Evolutionary conservation across 352 stramenopile species (phyloP), one percentile per base, ranked within the genome.

Genomic region (Globisporangium emineosum): DNA sequence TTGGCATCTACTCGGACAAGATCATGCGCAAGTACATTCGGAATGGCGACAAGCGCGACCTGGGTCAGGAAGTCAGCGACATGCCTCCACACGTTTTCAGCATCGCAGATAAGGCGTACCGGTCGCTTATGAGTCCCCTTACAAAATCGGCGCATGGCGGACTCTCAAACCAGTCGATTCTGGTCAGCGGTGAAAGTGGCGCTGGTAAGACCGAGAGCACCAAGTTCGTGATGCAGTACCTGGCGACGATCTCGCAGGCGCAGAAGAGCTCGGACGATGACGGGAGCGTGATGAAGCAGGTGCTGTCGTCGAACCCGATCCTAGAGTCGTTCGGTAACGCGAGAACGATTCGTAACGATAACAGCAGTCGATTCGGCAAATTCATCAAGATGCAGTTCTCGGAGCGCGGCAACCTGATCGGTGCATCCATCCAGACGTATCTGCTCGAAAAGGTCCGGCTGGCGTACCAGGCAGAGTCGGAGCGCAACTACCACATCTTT

Each of bases 291-390:
- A 97, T 96, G 82, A 82, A 89, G 64, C 84, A 98, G 58, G 94
- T 99, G 50, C 79, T 99, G 37, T 97, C 93, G 52, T 98, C 95
- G 6, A 99, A 99, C 76, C 97, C 97, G 47, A 97, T 99, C 58
- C 81, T 99, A n/a, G 97, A 99, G 76, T 94, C 94, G 2, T 99
- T 99, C 76, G 98, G 98, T 65, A 99, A 99, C 71, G 96, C 97
- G 42, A 88, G 96, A 35, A 99, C 97, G 17, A 90, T 98, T 50
- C 85, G 97, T 12, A 99, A 99, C 76, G 93, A 99, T 77, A 99
- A 99, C 75, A 98, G 89, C 42, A 91, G 71, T 66, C 88, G 97
- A 10, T 99, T 99, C 69, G 97, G 97, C 57, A 98, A 98, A 72
- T 99, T 98, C 60, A 99, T 99, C 79, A 94, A 99, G 74, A 93